Evolutionary conservation across 495 filamentous ascomycete species (phyloP), one percentile per base, ranked within the genome.

Genomic region (Gamarada debralockiae): DNA sequence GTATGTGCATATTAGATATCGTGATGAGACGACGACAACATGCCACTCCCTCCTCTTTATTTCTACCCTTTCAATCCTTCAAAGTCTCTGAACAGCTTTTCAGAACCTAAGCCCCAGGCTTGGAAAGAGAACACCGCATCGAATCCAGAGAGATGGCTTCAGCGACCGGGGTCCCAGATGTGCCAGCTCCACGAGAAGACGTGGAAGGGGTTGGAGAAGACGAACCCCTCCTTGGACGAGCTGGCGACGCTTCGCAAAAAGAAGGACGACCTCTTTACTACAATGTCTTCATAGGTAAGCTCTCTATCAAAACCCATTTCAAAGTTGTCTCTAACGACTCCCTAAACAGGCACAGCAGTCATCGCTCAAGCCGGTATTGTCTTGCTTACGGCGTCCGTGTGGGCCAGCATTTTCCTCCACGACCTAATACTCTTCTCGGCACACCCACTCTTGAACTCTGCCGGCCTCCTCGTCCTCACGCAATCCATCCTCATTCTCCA

Each of bases 401-500:
- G 86, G 86, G 79, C 81, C 24, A 77, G 74, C 51, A 75, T 95
- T 57, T 80, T 96, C 65, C 75, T 80, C 22, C 69, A 81, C 25
- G 72, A 76, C 17, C 59, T 87, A 27, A 79, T 85, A 0, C 75
- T 96, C 50, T 92, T 97, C 73, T 85, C 88, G 3, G 77, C 85
- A 0, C 92, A 97, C 71, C 92, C 92, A 66, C 80, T 96, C 40
- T 81, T 95, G 50, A 92, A 92, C 62, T 84, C 84, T 22, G 67
- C 86, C 47, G 90, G 81, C 22, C 62, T 92, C 21, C 74, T 95
- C 50, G 70, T 90, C 34, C 74, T 89, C 51, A 78, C 86, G 40
- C 85, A 96, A 73, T 84, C 82, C 18, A 83, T 90, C 61, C 83
- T 97, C 31, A 70, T 96, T 63, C 80, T 97, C 25, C 92, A 97